Base-by-base conservation (phyloP, 352 stramenopile genomes). In the Globisporangium rhizosaccharum region DNA sequence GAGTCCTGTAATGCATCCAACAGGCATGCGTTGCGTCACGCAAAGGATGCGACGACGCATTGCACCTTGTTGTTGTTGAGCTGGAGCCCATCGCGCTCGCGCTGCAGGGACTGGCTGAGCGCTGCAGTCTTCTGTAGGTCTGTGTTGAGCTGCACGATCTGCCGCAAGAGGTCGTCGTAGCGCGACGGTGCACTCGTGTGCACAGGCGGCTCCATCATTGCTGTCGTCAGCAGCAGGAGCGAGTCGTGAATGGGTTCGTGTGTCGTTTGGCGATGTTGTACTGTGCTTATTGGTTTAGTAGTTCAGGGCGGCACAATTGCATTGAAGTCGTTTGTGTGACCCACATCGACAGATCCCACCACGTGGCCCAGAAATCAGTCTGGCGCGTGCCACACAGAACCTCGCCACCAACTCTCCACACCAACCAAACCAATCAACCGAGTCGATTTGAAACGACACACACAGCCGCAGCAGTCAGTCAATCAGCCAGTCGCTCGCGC, bases 141-240 rank as follows among this genome's bases (percentile, higher is more conserved):
- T 49, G 82, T 79, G 53, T 92, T 92, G 4, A 92, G 73, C 68
- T 91, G 82, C 57, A 92, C 82, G 57, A 94, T 87, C 73, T 94
- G 83, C 42, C 79, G 74, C 55, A 94, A 59, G 58, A 92, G 68
- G 33, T 82, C 71, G 37, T 90, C 85, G 63, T 94, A 92, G 18
- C 72, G 78, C 30, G 73, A 75, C 33, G 68, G 41, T 12, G 55
- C 20, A 20, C 33, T 30, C 28, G 45, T 3, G 39, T 47, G 59
- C 48, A 8, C 28, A 23, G 49, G 48, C 26, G 49, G 28, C 41
- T 58, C 50, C 50, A 63, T 63, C 50, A 47, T 53, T 11, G 39
- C 10, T 48, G 17, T 47, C 45, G 5, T 10, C 2, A 10, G 17
- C 4, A 9, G 17, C 4, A 8, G n/a, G 2, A 39, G 33, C 10